These are phyloP conservation scores for Aspergillus sp. DNA, from an alignment of 2,329 filamentous ascomycete genomes.

Conservation along the genomic window DNA sequence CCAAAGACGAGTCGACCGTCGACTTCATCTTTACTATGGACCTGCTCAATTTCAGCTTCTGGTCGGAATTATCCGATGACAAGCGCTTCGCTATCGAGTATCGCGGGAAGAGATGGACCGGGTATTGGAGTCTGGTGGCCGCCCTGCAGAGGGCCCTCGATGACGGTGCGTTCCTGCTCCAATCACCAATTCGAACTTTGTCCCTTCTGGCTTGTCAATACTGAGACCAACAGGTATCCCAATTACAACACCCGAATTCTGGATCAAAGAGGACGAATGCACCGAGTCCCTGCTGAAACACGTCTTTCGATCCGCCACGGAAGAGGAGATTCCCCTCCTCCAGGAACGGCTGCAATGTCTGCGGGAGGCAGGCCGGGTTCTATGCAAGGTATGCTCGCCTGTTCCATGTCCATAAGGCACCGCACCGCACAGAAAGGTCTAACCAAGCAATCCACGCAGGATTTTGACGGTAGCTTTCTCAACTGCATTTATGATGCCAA, in stretches of 20 bases:
- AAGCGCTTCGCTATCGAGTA: constrained; percentile 83
- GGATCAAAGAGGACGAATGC: constrained; percentile 73
- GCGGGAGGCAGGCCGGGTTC: constrained; percentile 74
- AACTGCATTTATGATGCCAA: constrained; percentile 72
- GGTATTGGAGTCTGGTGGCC: constrained; percentile 93
- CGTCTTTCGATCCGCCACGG: constrained; percentile 82
- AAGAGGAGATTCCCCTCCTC: constrained; percentile 83
- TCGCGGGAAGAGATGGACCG: constrained; percentile 77
- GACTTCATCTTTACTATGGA: constrained; percentile 98
- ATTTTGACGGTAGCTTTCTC: constrained; percentile 71
- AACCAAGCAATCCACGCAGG: constrained; percentile 42
- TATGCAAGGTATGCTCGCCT: constrained; percentile 64
- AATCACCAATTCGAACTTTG: too few species aligned
- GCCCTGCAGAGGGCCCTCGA: constrained; percentile 82
- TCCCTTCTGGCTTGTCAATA: background rate
- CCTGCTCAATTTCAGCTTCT: constrained; percentile 94
- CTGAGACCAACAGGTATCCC: constrained; percentile 62
- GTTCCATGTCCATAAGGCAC: too few species aligned
- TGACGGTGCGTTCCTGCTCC: constrained; percentile 59
- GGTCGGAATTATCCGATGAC: constrained; percentile 69
- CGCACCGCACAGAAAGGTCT: too few species aligned
- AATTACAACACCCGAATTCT: constrained; percentile 85
- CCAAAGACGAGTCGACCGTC: constrained; percentile 74
- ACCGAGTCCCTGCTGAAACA: constrained; percentile 69
- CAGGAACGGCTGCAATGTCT: constrained; percentile 74